A percentile compares a stretch with the other conserved stretches of the same genome.
phyloP scores from a whole-genome alignment of 1,284 basidiomycete genomes.

The Ceratobasidium sp. region DNA sequence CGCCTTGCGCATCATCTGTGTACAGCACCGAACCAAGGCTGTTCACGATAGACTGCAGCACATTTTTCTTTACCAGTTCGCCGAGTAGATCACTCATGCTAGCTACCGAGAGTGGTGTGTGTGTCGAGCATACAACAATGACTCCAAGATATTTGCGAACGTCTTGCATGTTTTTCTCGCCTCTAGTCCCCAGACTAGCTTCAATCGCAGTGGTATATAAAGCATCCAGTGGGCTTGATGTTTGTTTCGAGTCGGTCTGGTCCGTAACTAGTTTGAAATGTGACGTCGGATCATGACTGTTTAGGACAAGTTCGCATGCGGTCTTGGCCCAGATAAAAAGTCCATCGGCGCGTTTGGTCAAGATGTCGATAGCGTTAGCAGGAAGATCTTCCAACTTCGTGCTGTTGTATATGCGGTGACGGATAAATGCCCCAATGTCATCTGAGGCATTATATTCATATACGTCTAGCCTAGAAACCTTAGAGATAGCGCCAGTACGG shows the following conservation, averaged over 20 bases:
- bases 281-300: not conserved
- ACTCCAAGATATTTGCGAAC: not conserved
- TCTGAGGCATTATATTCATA: not conserved
- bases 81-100: not conserved
- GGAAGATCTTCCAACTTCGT: not conserved
- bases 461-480: not conserved
- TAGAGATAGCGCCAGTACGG: not conserved
- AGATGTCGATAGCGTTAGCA: not conserved
- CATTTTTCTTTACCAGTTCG: not conserved
- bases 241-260: not conserved
- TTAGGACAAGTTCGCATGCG: slow-evolving; percentile 13
- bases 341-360: not conserved
- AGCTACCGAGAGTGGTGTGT: not conserved
- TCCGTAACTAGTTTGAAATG: not conserved
- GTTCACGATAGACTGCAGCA: not conserved
- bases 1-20: slow-evolving; percentile 1
- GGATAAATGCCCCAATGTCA: slow-evolving; percentile 8
- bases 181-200: not conserved
- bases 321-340: slow-evolving; percentile 21
- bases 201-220: slow-evolving; percentile 23
- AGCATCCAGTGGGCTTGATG: not conserved
- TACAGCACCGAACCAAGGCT: slow-evolving; percentile 2
- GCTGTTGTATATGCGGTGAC: not conserved
- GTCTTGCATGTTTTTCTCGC: not conserved
- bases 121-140: not conserved